These are phyloP conservation scores for Conticribra guillardii DNA, from an alignment of 108 stramenopile species.

Conservation along the genomic window DNA sequence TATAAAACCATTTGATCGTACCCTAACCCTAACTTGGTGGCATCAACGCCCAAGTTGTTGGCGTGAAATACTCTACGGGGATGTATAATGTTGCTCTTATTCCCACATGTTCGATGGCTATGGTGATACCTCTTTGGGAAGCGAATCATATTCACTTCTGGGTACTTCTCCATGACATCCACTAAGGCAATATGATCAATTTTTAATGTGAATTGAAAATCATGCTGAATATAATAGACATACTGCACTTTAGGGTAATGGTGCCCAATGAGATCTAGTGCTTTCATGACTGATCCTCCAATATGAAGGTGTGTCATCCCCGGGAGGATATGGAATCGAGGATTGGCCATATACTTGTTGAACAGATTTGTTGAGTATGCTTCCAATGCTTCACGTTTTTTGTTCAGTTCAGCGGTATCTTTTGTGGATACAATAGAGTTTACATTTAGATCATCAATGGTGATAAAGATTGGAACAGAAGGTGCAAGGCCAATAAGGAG, in stretches of 20 bases:
- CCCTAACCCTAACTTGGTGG: background rate
- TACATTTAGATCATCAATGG: constrained; percentile 12
- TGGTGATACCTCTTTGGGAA: background rate
- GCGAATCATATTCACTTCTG: constrained; percentile 19
- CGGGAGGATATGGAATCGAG: constrained; percentile 21
- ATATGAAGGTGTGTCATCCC: constrained; percentile 23
- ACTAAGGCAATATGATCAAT: constrained; percentile 24
- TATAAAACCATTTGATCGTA: background rate
- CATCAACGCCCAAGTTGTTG: background rate
- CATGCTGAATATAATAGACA: constrained; percentile 38
- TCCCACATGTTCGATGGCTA: constrained; percentile 2
- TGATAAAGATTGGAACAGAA: constrained; percentile 25
- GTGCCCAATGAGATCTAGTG: constrained; percentile 17
- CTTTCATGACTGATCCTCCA: constrained; percentile 35
- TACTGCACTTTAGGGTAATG: constrained; percentile 19
- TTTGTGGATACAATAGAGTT: background rate
- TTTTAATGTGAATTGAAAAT: constrained; percentile 22
- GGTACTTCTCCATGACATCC: constrained; percentile 18
- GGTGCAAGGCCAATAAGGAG: constrained; percentile 10
- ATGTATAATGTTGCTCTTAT: background rate
- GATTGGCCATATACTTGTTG: constrained; percentile 6
- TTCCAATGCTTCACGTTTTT: constrained; percentile 16
- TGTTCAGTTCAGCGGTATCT: background rate
- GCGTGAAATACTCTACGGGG: background rate
- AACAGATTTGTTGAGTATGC: constrained; percentile 11